phyloP scores from a whole-genome alignment of 2,329 filamentous ascomycete genomes.

The Fusarium nanum region DNA sequence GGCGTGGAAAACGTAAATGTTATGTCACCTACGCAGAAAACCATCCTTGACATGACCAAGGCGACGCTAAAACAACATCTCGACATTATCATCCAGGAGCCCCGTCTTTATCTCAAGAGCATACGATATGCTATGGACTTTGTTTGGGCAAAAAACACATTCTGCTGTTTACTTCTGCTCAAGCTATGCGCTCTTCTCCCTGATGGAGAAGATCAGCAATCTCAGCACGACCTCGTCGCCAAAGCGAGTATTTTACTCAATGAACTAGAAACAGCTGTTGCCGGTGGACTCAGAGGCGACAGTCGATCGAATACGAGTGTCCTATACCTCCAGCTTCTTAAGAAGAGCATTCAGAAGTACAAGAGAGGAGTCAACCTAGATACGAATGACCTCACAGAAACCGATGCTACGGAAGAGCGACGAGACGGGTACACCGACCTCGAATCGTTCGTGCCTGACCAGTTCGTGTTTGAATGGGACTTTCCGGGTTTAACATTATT shows the following conservation, averaged over 20 bases:
- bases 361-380: not conserved
- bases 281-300: not conserved
- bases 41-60: constrained; percentile 11
- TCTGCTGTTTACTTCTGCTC: constrained; percentile 15
- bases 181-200: constrained; percentile 9
- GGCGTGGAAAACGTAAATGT: constrained; percentile 23
- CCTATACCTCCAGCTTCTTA: constrained; percentile 11
- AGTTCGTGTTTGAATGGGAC: constrained; percentile 28
- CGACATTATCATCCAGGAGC: constrained; percentile 14
- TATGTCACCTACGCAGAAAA: constrained; percentile 8
- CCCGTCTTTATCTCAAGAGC: constrained; percentile 16
- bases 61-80: constrained; percentile 12
- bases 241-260: not conserved
- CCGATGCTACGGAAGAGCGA: not conserved
- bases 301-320: constrained; percentile 14
- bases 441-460: constrained; percentile 17
- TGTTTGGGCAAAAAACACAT: constrained; percentile 21
- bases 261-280: not conserved
- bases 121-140: constrained; percentile 25
- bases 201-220: rapidly evolving
- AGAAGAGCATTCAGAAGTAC: constrained; percentile 20
- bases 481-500: constrained; percentile 15
- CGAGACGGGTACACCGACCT: not conserved
- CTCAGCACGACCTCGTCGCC: not conserved
- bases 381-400: not conserved